Evolutionary conservation across 83 land plant genomes (phyloP), one percentile per base, ranked within the genome.

Genomic region (Picea abies): DNA sequence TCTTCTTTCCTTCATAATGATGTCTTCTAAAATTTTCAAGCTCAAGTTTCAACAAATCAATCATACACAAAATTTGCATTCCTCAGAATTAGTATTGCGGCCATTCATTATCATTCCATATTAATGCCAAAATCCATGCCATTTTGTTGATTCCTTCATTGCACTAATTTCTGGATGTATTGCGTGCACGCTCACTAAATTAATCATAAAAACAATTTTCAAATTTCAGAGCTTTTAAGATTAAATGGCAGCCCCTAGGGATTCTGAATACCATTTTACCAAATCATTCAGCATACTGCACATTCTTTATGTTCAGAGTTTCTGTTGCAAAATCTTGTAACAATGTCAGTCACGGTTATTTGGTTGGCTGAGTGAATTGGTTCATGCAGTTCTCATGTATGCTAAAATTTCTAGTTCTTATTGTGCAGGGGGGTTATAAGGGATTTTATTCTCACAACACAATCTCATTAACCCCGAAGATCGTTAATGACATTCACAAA

Each of bases 361-460:
- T 52, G 56, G 56, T 52, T 52, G 56, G 56, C 56, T 52, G 56
- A 52, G 3, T 52, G 56, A 56, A 56, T 12, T 12, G 3, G 15
- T 56, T 12, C 58, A 12, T 56, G 58, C 58, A 56, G 58, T 32
- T 78, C 17, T 58, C 5, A 37, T 60, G 68, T 17, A 29, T 79
- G 58, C 10, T 79, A 60, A 29, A 20, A 65, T 82, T 78, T 17
- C 4, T 79, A 80, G 26, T 73, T 73, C 26, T 73, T 73, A 23
- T 44, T 73, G 26, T 73, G 44, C 64, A 83, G 90, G 88, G 81
- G 26, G 91, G 91, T 25, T 89, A 87, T 61, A 84, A 60, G 58
- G 91, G 91, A 19, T 89, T 89, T 68, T 87, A 89, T 79, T 52
- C 91, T 14, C 76, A 68, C 25, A 84, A 87, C 6, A 82, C 91